Evolutionary conservation across 768 basidiomycete species (phyloP), one percentile per base, ranked within the genome.

Genomic region (Leccinellum albellum): DNA sequence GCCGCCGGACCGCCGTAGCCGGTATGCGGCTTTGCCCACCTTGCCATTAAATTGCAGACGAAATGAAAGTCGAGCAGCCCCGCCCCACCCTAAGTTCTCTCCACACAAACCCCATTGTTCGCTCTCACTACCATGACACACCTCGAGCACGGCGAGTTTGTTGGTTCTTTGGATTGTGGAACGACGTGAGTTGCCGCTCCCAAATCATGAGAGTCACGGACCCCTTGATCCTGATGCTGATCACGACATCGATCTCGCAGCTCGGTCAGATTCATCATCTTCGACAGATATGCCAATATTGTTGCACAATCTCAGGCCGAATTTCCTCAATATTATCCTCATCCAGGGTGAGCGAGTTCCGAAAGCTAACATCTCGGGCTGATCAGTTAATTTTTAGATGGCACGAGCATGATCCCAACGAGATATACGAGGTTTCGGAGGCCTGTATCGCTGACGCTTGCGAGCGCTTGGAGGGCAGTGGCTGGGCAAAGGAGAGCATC

Each of bases 401-500:
- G 95, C 96, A 98, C 70, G 94, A 95, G 61, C 97, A 98, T 72
- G 88, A 96, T 68, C 85, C 92, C 0, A 76, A 80, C 44, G 93
- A 94, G 69, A 89, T 98, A 60, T 83, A 88, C 64, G 74, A 82
- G 56, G 81, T 85, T 59, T 87, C 89, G 46, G 82, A 90, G 28
- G 73, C 76, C 49, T 95, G 93, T 71, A 88, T 98, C 54, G 78
- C 82, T 45, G 80, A 82, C 54, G 86, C 90, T 7, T 80, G 89
- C 50, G 79, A 83, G 62, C 76, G 80, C 52, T 77, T 99, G 61
- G 89, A 92, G 66, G 78, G 74, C 33, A 75, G 78, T 15, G 96
- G 94, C 6, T 96, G 88, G 86, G 74, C 81, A 2, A 85, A 82
- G 70, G 82, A 85, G 51, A 89, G 91, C 70, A 75, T 99, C 71